These are phyloP conservation scores for Lunasporangiospora selenospora DNA, from an alignment of 192 early-diverging fungal species.

Conservation along the genomic window DNA sequence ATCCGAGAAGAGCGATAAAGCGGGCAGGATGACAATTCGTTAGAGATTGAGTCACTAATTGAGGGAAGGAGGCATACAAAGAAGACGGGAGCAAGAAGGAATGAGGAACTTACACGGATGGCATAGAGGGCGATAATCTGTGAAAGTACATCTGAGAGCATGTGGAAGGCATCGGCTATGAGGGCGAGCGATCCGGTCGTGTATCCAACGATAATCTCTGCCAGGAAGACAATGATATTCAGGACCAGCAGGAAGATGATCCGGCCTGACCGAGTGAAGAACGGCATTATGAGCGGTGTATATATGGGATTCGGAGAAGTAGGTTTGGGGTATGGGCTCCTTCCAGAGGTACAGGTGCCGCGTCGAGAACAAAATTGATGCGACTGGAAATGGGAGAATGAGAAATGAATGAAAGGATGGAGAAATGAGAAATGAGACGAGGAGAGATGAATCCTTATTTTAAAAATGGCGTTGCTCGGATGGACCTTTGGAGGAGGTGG, in stretches of 20 bases:
- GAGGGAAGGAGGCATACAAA: not conserved
- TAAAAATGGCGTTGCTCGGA: too few relatives aligned
- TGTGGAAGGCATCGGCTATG: slow-evolving; percentile 93
- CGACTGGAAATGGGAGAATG: too few relatives aligned
- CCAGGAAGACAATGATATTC: slow-evolving; percentile 75
- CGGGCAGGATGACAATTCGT: not conserved
- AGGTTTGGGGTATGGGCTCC: not conserved
- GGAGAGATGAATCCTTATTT: not conserved
- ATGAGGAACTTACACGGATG: slow-evolving; percentile 55
- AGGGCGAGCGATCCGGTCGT: slow-evolving; percentile 79
- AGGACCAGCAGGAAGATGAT: slow-evolving; percentile 68
- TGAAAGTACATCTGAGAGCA: slow-evolving; percentile 84
- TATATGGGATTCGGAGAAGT: not conserved
- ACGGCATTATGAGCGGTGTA: not conserved
- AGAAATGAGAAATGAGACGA: not conserved
- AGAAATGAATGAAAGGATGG: not conserved
- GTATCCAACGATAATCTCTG: slow-evolving; percentile 84
- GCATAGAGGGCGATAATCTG: slow-evolving; percentile 86
- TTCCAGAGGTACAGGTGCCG: too few relatives aligned
- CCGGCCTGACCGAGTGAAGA: slow-evolving; percentile 57
- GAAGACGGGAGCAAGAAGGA: slow-evolving; percentile 5
- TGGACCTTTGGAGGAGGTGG: too few relatives aligned
- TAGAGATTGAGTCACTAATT: not conserved
- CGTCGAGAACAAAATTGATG: not conserved
- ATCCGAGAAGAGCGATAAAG: not conserved